Base-by-base conservation (phyloP, 257 asterid species). In the Salvia splendens region DNA sequence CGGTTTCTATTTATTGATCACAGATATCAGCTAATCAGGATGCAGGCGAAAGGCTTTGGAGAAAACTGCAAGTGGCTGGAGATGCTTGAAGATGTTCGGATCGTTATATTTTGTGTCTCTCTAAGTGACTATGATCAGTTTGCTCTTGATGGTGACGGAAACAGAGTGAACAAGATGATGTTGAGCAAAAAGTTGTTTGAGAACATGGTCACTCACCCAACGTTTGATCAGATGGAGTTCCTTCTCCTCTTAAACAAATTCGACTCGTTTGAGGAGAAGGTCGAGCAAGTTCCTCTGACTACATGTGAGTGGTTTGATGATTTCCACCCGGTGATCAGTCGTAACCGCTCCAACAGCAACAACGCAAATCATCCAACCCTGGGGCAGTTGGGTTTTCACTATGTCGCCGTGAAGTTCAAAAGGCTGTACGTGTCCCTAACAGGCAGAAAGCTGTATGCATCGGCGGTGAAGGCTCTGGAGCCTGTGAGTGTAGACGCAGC, bases 31-130 rank as follows among this genome's bases (percentile, higher is more conserved):
- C 93, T 91, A 72, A 83, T 89, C 70, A 83, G 93, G 74, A 75
- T 91, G 64, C 96, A 88, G 72, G 89, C 97, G 5, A 85, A 84
- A 75, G 89, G 92, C 51, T 85, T 84, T 42, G 95, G 94, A 69
- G 97, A 88, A 76, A 90, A 81, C 80, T 85, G 95, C 88, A 88
- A 91, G 87, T 91, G 96, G 99, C 81, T 94, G 41, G 89, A 88
- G 83, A 91, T 88, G 95, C 84, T 89, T 43, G 96, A 91, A 77
- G 98, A 88, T 43, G 92, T 86, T 58, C 77, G 88, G 45, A 66
- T 91, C 30, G 87, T 91, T n/a, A 80, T 94, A 42, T 84, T 91
- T 68, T 86, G 93, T 10, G 89, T 91, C 61, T 76, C 98, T 30
- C 63, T 94, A 43, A 86, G 77, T 51, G 99, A 91, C 69, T 94